phyloP scores from a whole-genome alignment of 805 yeast genomes.

The Trichomonascus vanleenenianus region DNA sequence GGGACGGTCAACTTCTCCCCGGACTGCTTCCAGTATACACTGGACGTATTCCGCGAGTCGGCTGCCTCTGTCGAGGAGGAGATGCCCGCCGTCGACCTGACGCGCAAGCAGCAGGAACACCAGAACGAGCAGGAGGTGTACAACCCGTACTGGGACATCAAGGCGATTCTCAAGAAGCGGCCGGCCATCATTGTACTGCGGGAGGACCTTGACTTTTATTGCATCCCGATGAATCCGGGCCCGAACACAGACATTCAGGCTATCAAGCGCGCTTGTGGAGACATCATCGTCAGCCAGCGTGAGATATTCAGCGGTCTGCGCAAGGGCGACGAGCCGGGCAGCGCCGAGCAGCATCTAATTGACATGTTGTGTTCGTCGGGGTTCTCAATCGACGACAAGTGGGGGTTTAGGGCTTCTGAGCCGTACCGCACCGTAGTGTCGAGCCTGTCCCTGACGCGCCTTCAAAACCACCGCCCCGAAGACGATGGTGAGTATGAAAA shows the following conservation, averaged over 20 bases:
- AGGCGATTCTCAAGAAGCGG: slow-evolving; percentile 12
- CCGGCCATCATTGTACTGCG: slow-evolving; percentile 89
- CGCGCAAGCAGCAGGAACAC: background rate
- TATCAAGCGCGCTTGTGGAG: slow-evolving; percentile 68
- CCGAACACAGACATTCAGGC: slow-evolving; percentile 47
- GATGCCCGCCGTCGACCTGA: slow-evolving; percentile 8
- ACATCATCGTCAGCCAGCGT: slow-evolving; percentile 46
- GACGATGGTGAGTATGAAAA: background rate
- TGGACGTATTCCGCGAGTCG: slow-evolving; percentile 63
- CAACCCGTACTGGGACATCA: slow-evolving; percentile 4
- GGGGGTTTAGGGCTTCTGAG: slow-evolving; percentile 91
- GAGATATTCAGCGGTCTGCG: slow-evolving; percentile 71
- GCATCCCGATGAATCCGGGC: slow-evolving; percentile 59
- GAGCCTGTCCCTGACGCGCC: slow-evolving; percentile 66
- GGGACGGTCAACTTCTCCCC: slow-evolving; percentile 82
- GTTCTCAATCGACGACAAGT: slow-evolving; percentile 50
- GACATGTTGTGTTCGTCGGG: slow-evolving; percentile 95
- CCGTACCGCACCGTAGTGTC: slow-evolving; percentile 81
- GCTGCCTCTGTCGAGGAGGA: slow-evolving; percentile 42
- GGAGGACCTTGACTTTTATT: slow-evolving; percentile 90
- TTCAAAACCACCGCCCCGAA: slow-evolving; percentile 9
- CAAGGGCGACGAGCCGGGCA: slow-evolving; percentile 39
- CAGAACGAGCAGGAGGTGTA: background rate
- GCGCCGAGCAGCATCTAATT: slow-evolving; percentile 90
- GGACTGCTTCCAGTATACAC: slow-evolving; percentile 74